phyloP scores from a whole-genome alignment of 108 stramenopile species.

The Skeletonema costatum region DNA sequence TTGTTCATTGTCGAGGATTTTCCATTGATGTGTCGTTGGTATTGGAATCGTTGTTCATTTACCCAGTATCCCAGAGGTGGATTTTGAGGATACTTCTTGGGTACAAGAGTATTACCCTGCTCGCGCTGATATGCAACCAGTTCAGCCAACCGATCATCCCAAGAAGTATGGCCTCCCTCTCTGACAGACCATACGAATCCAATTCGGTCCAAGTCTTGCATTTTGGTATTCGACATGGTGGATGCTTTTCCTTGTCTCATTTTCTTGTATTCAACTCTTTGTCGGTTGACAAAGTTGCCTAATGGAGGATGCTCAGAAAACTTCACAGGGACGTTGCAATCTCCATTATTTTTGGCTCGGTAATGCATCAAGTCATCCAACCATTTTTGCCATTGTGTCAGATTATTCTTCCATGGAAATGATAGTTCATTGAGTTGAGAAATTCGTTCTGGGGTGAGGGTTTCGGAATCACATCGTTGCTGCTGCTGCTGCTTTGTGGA shows the following conservation, averaged over 20 bases:
- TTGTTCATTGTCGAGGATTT: conserved; percentile 33
- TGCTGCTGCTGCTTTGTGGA: neutral
- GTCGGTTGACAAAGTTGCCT: conserved; percentile 38
- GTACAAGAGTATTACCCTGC: conserved; percentile 52
- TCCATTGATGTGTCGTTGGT: conserved; percentile 23
- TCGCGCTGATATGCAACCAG: conserved; percentile 34
- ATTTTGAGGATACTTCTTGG: conserved; percentile 37
- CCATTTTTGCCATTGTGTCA: conserved; percentile 19
- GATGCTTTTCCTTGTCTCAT: conserved; percentile 22
- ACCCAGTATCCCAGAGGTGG: conserved; percentile 50
- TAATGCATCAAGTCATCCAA: conserved; percentile 30
- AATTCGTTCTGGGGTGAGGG: conserved; percentile 13
- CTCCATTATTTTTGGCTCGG: conserved; percentile 23
- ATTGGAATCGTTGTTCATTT: conserved; percentile 48
- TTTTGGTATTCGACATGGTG: conserved; percentile 31
- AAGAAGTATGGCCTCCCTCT: conserved; percentile 39
- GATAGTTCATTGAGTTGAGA: neutral
- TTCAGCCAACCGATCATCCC: conserved; percentile 42
- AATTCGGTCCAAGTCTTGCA: conserved; percentile 22
- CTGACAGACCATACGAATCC: conserved; percentile 33
- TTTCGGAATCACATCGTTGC: conserved; percentile 10
- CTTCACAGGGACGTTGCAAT: conserved; percentile 30
- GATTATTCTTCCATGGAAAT: conserved; percentile 24
- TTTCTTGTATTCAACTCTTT: conserved; percentile 40
- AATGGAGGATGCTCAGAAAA: conserved; percentile 28